Conservation (phyloP, 1,284 basidiomycete species). For the Apiotrichum brassicae region DNA sequence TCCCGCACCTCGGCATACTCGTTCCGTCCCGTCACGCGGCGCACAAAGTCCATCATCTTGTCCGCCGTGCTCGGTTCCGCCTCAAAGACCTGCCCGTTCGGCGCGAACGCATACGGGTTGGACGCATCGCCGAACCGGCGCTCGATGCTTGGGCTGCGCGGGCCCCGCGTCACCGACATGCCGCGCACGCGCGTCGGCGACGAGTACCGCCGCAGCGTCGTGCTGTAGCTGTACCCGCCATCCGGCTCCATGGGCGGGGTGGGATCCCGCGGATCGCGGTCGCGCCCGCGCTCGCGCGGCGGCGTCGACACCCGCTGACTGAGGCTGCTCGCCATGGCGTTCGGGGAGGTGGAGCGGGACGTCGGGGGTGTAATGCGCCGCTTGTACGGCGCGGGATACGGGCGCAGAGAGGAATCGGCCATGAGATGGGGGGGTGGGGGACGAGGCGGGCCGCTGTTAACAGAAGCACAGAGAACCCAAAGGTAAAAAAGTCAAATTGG, state of each 20-base stretch:
- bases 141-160: not conserved
- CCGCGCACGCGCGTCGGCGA: conserved; percentile 12
- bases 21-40: conserved; percentile 23
- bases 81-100: conserved; percentile 4
- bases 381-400: conserved; percentile 9
- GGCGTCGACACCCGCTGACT: not conserved
- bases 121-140: conserved; percentile 5
- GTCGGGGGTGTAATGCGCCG: conserved; percentile 1
- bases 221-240: conserved; percentile 66
- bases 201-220: conserved; percentile 62
- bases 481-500: no score
- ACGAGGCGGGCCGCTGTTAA: no score
- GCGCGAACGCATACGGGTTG: conserved; percentile 7
- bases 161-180: not conserved
- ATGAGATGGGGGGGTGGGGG: not conserved
- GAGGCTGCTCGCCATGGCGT: not conserved
- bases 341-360: not conserved
- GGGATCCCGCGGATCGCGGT: not conserved
- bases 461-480: no score
- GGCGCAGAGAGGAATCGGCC: not conserved
- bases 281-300: not conserved
- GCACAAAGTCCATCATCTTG: conserved; percentile 15
- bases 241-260: not conserved
- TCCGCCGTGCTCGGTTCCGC: conserved; percentile 5
- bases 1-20: conserved; percentile 29